Evolutionary conservation across 1,139 yeast genomes (phyloP), one percentile per base, ranked within the genome.

Genomic region (Yamadazyma mexicana): DNA sequence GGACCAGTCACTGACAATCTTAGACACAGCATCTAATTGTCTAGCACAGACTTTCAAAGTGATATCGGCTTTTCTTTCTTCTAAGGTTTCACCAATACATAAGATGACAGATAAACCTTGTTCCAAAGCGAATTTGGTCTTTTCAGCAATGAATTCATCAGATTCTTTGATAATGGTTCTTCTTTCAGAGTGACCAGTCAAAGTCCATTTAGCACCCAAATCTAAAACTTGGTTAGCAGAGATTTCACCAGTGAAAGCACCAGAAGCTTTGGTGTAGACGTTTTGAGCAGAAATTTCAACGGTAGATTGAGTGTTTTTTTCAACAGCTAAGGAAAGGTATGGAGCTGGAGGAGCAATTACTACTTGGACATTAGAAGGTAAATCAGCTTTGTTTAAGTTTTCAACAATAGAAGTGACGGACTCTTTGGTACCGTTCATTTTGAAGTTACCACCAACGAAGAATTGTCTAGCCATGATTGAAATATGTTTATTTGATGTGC

Each of bases 171-270:
- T 79, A 64, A 88, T 77, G 55, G 95, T 83, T 77, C 99, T 88
- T 80, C 99, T 91, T 78, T 92, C 99, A 48, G 97, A 88, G 82
- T 92, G 99, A 57, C 99, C 99, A 54, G 94, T 77, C 62, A 92
- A 81, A 51, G 92, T 95, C 98, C 98, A 94, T 51, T 77, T 79
- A 55, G 89, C 94, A 54, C 96, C 96, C 59, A 85, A 78, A 65
- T 92, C 99, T 75, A 87, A 83, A 63, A 92, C 69, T 73, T 89
- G 89, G 47, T 77, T 81, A 44, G 94, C 92, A 45, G 95, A 83
- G 62, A 86, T 81, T 75, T 94, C 99, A 66, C 99, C 99, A 50
- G 98, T 92, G 86, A 65, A 92, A 47, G 99, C 98, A 74, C 99
- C 98, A 44, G 91, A 79, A 49, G 81, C 81, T 79, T 88, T 87